Evolutionary conservation across 441 rosid species (phyloP).

Genomic region (Daphne laureola): DNA sequence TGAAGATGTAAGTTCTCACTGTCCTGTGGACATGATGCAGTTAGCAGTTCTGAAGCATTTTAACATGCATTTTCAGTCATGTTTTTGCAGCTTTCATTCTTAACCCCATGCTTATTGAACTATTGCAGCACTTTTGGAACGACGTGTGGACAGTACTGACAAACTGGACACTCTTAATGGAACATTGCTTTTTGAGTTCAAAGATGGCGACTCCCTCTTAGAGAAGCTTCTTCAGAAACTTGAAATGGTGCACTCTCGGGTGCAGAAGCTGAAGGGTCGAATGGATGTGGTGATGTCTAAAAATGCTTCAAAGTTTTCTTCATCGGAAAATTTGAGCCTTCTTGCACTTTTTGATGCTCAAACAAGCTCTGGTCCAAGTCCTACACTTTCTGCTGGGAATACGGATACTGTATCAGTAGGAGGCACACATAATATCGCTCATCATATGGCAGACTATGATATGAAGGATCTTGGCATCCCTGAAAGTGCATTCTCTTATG

Average conservation of each 20-base stretch:
- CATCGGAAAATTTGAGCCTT: conserved; percentile 83
- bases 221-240: conserved; percentile 68
- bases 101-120: conserved; percentile 12
- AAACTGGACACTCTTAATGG: conserved; percentile 30
- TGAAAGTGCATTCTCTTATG: conserved; percentile 50
- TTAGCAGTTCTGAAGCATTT: too few relatives aligned
- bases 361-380: conserved; percentile 78
- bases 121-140: conserved; percentile 33
- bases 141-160: conserved; percentile 28
- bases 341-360: conserved; percentile 57
- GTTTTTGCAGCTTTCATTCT: conserved; percentile 4
- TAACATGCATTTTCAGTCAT: too few relatives aligned
- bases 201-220: conserved; percentile 40
- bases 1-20: too few relatives aligned
- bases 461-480: conserved; percentile 55
- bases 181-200: conserved; percentile 32
- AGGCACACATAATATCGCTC: conserved; percentile 35
- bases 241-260: conserved; percentile 49
- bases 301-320: conserved; percentile 70
- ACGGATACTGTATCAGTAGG: conserved; percentile 55
- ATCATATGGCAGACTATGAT: conserved; percentile 40
- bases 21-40: too few relatives aligned
- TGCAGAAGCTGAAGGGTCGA: conserved; percentile 57
- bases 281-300: conserved; percentile 54
- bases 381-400: conserved; percentile 64